A percentile compares a stretch with the other conserved stretches of the same genome.
phyloP scores from a whole-genome alignment of 108 stramenopile genomes.

The Mayamaea pseudoterrestris region DNA sequence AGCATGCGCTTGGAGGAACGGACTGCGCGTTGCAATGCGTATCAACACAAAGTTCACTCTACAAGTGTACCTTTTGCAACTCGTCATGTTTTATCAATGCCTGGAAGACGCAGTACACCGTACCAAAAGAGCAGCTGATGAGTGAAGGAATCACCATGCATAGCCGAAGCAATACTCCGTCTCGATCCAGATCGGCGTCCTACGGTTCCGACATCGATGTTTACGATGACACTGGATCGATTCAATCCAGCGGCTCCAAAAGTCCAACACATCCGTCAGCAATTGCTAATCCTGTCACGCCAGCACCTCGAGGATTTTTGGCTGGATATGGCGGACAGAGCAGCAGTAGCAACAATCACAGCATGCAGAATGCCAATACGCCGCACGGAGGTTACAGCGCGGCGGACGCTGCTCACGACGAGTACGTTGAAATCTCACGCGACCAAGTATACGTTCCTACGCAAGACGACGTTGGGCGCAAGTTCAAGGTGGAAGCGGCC shows the following conservation, averaged over 20 bases:
- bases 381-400: slow-evolving; percentile 1
- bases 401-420: slow-evolving; percentile 18
- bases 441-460: slow-evolving; percentile 70
- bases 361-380: background rate
- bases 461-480: slow-evolving; percentile 64
- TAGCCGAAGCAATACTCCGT: slow-evolving; percentile 13
- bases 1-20: slow-evolving; percentile 68
- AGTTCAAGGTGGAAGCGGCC: slow-evolving; percentile 70
- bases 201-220: slow-evolving; percentile 3
- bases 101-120: slow-evolving; percentile 84
- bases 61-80: slow-evolving; percentile 80
- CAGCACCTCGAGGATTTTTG: slow-evolving; percentile 4
- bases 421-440: slow-evolving; percentile 65
- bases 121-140: slow-evolving; percentile 27
- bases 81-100: slow-evolving; percentile 73
- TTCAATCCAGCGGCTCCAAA: slow-evolving; percentile 4
- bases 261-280: background rate
- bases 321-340: background rate
- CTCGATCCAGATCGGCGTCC: slow-evolving; percentile 3
- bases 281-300: background rate
- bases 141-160: no score
- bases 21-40: slow-evolving; percentile 73
- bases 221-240: slow-evolving; percentile 2
- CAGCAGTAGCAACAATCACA: background rate
- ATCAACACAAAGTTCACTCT: slow-evolving; percentile 63